Conservation (phyloP, 805 yeast genomes). For the Starmerella apis region DNA sequence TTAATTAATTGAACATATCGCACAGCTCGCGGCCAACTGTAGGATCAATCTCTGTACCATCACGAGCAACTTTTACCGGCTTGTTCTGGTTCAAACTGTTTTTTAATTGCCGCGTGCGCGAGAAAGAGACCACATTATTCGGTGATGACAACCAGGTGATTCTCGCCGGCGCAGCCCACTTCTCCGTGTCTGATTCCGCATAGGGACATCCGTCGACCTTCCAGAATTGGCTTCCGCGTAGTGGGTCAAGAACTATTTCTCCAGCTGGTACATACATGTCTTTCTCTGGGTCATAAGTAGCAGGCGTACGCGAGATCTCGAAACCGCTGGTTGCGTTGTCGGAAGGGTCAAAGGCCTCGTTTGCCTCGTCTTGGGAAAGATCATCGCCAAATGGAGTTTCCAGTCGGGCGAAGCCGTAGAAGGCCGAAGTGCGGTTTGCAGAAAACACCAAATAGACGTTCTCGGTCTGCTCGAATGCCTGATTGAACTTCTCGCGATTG, state of each 20-base stretch:
- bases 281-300: slow-evolving; percentile 10
- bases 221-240: slow-evolving; percentile 35
- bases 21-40: slow-evolving; percentile 29
- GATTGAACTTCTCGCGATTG: slow-evolving; percentile 33
- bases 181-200: slow-evolving; percentile 22
- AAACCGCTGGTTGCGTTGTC: neutral
- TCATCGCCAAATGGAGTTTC: slow-evolving; percentile 26
- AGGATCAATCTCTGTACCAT: slow-evolving; percentile 37
- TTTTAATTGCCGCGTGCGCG: slow-evolving; percentile 29
- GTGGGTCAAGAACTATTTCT: slow-evolving; percentile 30
- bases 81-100: slow-evolving; percentile 33
- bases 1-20: slow-evolving; percentile 27
- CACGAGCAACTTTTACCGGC: slow-evolving; percentile 37
- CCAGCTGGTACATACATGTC: slow-evolving; percentile 29
- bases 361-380: neutral
- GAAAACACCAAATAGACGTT: slow-evolving; percentile 35
- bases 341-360: neutral
- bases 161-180: slow-evolving; percentile 34
- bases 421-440: slow-evolving; percentile 35
- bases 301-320: slow-evolving; percentile 13
- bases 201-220: slow-evolving; percentile 28
- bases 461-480: slow-evolving; percentile 31
- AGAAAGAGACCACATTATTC: slow-evolving; percentile 28
- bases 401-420: slow-evolving; percentile 36
- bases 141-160: slow-evolving; percentile 33